Percentiles rank a stretch among this genome's conserved stretches.
phyloP scores from a whole-genome alignment of 2,329 filamentous ascomycete genomes.

The Neonectria hederae region DNA sequence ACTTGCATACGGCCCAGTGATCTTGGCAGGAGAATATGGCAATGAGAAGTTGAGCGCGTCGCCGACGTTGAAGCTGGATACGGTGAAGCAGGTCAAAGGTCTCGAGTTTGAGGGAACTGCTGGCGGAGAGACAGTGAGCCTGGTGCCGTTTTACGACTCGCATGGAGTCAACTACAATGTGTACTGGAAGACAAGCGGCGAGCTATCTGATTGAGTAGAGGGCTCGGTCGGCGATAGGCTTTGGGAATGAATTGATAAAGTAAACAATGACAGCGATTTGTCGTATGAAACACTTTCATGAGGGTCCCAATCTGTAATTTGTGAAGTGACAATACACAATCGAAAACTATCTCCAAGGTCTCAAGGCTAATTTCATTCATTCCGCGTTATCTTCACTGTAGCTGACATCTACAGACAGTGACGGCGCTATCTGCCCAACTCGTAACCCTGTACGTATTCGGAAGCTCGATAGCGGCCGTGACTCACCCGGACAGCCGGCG shows the following conservation, averaged over 20 bases:
- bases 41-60: constrained; percentile 33
- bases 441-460: not conserved
- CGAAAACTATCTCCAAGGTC: not conserved
- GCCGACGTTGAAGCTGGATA: constrained; percentile 45
- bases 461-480: constrained; percentile 1
- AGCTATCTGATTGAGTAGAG: constrained; percentile 7
- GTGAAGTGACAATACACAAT: not conserved
- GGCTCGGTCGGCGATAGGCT: too few relatives aligned
- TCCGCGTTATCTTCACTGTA: not conserved
- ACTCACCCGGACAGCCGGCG: not conserved
- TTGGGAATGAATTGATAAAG: not conserved
- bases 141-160: constrained; percentile 54
- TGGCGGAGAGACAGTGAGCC: constrained; percentile 41
- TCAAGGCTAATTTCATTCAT: not conserved
- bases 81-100: constrained; percentile 37
- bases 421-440: not conserved
- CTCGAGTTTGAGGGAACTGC: constrained; percentile 49
- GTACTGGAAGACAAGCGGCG: constrained; percentile 48
- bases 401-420: not conserved
- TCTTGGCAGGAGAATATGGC: constrained; percentile 58
- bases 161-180: constrained; percentile 55
- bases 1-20: constrained; percentile 56
- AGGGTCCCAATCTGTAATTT: too few relatives aligned
- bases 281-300: too few relatives aligned
- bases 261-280: too few relatives aligned